Evolutionary conservation across 129 eudicot species (phyloP), one percentile per base, ranked within the genome.

Genomic region (Flaveria ramosissima): DNA sequence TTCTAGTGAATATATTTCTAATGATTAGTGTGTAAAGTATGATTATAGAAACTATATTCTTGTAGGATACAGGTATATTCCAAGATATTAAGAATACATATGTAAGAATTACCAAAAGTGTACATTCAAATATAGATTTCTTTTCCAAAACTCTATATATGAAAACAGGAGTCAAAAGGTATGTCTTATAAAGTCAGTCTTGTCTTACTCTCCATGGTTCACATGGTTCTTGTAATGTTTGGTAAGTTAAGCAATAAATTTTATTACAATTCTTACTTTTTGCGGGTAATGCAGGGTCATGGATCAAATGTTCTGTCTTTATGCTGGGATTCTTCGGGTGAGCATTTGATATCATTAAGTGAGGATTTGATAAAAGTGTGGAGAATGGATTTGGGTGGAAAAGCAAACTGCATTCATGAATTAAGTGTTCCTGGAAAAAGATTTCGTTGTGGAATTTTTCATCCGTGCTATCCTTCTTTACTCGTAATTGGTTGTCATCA

Each of bases 321-420:
- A 41, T 76, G 92, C 75, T 90, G 92, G 92, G 85, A 84, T 80
- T 66, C 83, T 24, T 64, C 81, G 14, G 96, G 96, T 16, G 92
- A 90, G 45, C 70, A 57, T 80, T 53, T 90, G 82, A 83, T 90
- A 57, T 85, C 92, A 1, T 68, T 84, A 23, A 85, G 90, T 17
- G 92, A 85, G 48, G 89, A 90, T 71, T 69, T 36, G 52, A 75
- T 90, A 15, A 85, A 72, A 75, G 90, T 90, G 46, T 90, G 96
- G 96, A 87, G 63, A 61, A 74, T 90, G 81, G 90, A 89, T 14
- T 78, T 84, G 3, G 85, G 88, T 45, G 85, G 77, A 42, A 79
- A 80, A 79, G 77, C 72, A 15, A 77, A 83, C 9, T 83, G 86
- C 80, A 64, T 87, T 43, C 90, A 82, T 36, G 88, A 85, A 81